These are phyloP conservation scores for Leishmania mexicana DNA, from an alignment of 208 protist genomes.

Conservation along the genomic window DNA sequence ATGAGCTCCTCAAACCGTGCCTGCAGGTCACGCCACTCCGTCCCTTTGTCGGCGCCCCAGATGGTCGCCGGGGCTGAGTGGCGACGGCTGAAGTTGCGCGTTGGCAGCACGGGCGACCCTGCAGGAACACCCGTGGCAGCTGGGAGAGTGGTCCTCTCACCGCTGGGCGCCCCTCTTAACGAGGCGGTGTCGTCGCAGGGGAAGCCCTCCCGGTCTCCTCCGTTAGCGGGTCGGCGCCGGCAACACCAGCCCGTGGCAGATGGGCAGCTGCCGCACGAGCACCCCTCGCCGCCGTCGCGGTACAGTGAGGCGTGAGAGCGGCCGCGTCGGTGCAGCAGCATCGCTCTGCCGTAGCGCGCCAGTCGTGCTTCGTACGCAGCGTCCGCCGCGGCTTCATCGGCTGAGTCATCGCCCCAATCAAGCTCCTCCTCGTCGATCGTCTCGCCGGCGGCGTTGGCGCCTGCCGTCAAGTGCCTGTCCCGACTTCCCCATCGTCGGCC, in stretches of 20 bases:
- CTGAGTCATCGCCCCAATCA: slow-evolving; percentile 23
- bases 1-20: slow-evolving; percentile 34
- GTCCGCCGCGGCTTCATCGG: neutral
- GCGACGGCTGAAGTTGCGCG: slow-evolving; percentile 2
- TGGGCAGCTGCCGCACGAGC: slow-evolving; percentile 4
- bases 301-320: slow-evolving; percentile 1
- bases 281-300: neutral
- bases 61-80: slow-evolving; percentile 14
- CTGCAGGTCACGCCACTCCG: slow-evolving; percentile 17
- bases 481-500: neutral
- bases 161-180: neutral
- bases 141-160: neutral
- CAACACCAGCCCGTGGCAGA: neutral
- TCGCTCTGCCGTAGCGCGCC: slow-evolving; percentile 13
- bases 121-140: neutral
- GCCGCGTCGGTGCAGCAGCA: slow-evolving; percentile 17
- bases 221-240: neutral
- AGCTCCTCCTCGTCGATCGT: slow-evolving; percentile 1
- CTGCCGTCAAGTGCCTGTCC: neutral
- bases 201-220: neutral
- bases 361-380: slow-evolving; percentile 11
- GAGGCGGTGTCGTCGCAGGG: neutral
- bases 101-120: neutral
- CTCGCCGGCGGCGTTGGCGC: neutral
- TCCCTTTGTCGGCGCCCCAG: neutral